Evolutionary conservation across 1,284 basidiomycete species (phyloP), one percentile per base, ranked within the genome.

Genomic region (Xanthoconium separans): DNA sequence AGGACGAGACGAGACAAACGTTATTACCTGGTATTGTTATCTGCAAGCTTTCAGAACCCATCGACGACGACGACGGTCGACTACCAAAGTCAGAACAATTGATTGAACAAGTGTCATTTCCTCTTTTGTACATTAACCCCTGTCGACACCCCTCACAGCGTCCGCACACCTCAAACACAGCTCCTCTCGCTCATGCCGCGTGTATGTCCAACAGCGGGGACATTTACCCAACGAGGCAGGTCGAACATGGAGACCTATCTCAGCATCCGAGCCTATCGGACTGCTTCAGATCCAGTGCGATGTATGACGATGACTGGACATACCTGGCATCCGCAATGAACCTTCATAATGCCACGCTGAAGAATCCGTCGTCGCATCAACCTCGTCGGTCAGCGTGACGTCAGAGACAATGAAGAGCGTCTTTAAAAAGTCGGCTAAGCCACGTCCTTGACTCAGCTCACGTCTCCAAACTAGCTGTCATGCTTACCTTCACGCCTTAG

Each of bases 361-460:
- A 9, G 75, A 69, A 6, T 61, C 54, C 0, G 73, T 65, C 6
- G 71, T 72, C 10, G 75, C 57, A 8, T 75, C 74, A 2, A 68
- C 74, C 53, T 77, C 71, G 53, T 80, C 73, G 1, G 67, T 68
- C 15, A 89, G 57, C 13, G 66, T 70, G 16, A 81, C 87, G 47
- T 86, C 76, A 1, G 92, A 93, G 4, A 91, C 87, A 53, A 92
- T 89, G 68, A 92, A 90, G 3, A 94, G 73, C 0, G 83, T 84
- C 61, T 85, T 84, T 30, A 93, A 73, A 54, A 84, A 77, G 11
- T 70, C 62, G 60, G 79, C 90, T 92, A 52, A 27, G 30, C 50
- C 8, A 30, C 6, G 50, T 27, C 33, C 29, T 12, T 40, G 2
- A 30, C 45, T 63, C 33, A 61, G 42, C 10, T 27, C 6, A 16